Percentiles rank a stretch among this genome's conserved stretches.
These are phyloP conservation scores for Gymnopilus dilepis DNA, from an alignment of 768 basidiomycete species.

Conservation along the genomic window DNA sequence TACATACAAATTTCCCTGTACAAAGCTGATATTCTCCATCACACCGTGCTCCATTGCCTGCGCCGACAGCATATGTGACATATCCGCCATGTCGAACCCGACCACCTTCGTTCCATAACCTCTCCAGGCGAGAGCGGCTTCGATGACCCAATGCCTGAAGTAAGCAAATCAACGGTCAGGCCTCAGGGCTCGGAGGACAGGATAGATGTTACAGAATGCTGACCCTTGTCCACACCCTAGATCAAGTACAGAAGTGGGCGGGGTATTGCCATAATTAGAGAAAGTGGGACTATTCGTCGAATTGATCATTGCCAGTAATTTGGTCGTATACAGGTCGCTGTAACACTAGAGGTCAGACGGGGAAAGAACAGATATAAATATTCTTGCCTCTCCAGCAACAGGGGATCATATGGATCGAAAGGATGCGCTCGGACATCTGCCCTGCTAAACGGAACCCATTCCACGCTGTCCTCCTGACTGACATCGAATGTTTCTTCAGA, in stretches of 20 bases:
- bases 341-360: constrained; percentile 14
- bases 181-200: too few relatives aligned
- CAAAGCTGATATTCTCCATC: constrained; percentile 52
- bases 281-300: constrained; percentile 61
- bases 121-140: constrained; percentile 68
- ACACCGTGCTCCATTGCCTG: constrained; percentile 39
- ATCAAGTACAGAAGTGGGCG: constrained; percentile 64
- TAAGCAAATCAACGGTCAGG: not conserved
- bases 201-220: constrained; percentile 13
- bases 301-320: constrained; percentile 60
- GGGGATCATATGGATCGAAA: constrained; percentile 53
- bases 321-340: constrained; percentile 64
- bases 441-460: constrained; percentile 22
- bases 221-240: constrained; percentile 74
- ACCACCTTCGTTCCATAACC: constrained; percentile 54
- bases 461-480: constrained; percentile 14
- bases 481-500: constrained; percentile 7
- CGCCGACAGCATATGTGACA: constrained; percentile 36
- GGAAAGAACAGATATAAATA: constrained; percentile 5
- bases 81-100: constrained; percentile 66
- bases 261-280: constrained; percentile 48
- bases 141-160: constrained; percentile 57
- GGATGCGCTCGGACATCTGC: constrained; percentile 33
- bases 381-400: constrained; percentile 62
- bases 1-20: constrained; percentile 71